These are phyloP conservation scores for Endotrypanum monterogeii DNA, from an alignment of 208 protist genomes.

Conservation along the genomic window DNA sequence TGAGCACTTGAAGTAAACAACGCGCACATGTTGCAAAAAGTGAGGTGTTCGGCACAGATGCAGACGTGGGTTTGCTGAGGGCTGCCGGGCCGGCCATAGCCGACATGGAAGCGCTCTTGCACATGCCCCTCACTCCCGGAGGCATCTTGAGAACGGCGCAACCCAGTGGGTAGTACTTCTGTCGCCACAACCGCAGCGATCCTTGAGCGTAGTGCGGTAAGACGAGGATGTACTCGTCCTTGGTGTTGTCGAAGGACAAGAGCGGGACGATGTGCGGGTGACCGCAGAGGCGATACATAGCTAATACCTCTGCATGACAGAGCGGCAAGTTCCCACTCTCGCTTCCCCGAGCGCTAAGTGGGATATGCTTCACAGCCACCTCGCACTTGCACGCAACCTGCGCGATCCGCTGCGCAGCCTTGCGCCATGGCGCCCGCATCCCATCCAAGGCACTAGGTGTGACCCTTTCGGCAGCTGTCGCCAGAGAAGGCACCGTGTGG, in stretches of 20 bases:
- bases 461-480: conserved; percentile 9
- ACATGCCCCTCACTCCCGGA: conserved; percentile 3
- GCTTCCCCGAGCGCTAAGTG: conserved; percentile 47
- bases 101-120: conserved; percentile 7
- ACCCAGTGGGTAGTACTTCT: conserved; percentile 50
- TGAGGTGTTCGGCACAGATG: conserved; percentile 16
- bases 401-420: conserved; percentile 14
- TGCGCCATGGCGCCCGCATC: conserved; percentile 24
- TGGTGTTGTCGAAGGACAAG: conserved; percentile 64
- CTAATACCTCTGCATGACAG: conserved; percentile 74
- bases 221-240: conserved; percentile 70
- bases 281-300: conserved; percentile 59
- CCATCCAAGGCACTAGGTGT: conserved; percentile 7
- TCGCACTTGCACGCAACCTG: conserved; percentile 22
- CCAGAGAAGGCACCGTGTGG: neutral
- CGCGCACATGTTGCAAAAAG: conserved; percentile 58
- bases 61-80: conserved; percentile 1
- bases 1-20: conserved; percentile 70
- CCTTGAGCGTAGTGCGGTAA: conserved; percentile 68
- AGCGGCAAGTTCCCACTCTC: conserved; percentile 60
- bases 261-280: conserved; percentile 65
- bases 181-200: conserved; percentile 71
- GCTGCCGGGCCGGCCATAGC: neutral
- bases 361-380: conserved; percentile 72
- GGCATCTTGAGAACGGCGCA: conserved; percentile 46